Conservation (phyloP, 1,284 basidiomycete genomes). For the Exsudoporus floridanus region DNA sequence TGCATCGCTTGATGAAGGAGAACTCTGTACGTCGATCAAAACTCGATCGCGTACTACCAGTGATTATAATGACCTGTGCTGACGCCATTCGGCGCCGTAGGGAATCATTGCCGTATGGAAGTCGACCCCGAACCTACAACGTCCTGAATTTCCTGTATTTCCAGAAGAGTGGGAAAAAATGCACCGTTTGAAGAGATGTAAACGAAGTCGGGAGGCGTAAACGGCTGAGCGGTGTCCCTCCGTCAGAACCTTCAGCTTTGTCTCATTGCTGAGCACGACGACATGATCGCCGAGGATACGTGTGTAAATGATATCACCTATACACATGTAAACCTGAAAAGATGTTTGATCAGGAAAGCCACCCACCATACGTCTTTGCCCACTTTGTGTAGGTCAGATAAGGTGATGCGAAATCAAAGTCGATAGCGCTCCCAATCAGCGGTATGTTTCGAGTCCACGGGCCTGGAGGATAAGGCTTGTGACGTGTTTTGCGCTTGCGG, state of each 20-base stretch:
- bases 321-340: background rate
- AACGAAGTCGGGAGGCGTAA: constrained; percentile 1
- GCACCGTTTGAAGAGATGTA: constrained; percentile 5
- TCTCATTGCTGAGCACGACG: background rate
- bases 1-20: constrained; percentile 7
- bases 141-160: background rate
- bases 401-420: constrained; percentile 1
- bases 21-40: background rate
- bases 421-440: background rate
- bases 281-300: constrained; percentile 3
- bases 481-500: background rate
- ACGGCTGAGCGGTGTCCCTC: constrained; percentile 1
- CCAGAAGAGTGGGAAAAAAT: background rate
- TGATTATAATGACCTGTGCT: constrained; percentile 2
- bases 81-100: constrained; percentile 6
- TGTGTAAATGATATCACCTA: constrained; percentile 3
- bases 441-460: constrained; percentile 1
- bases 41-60: background rate
- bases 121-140: constrained; percentile 2
- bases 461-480: background rate
- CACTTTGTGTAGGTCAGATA: constrained; percentile 2
- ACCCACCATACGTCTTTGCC: constrained; percentile 2
- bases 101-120: constrained; percentile 9
- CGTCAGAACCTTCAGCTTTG: constrained; percentile 1
- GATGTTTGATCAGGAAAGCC: background rate